Evolutionary conservation across 805 yeast genomes (phyloP).

Genomic region (Wickerhamiella sergipiensis): DNA sequence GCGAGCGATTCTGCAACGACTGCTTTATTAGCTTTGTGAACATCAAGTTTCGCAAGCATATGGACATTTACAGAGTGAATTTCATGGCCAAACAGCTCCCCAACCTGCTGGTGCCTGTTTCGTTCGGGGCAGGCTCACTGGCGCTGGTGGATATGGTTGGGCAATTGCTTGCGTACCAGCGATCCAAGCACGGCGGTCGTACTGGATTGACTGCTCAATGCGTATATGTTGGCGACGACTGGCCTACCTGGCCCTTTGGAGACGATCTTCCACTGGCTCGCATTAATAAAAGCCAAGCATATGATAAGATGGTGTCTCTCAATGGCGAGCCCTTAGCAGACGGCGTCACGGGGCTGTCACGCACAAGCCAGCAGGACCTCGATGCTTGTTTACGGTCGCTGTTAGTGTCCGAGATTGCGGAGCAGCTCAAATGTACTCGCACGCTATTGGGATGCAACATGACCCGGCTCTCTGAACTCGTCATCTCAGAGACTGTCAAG

Average conservation of each 20-base stretch:
- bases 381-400: slow-evolving; percentile 33
- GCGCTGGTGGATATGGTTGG: slow-evolving; percentile 55
- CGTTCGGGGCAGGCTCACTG: slow-evolving; percentile 55
- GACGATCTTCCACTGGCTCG: slow-evolving; percentile 5
- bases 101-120: slow-evolving; percentile 44
- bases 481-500: slow-evolving; percentile 65
- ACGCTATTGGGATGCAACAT: slow-evolving; percentile 62
- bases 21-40: slow-evolving; percentile 66
- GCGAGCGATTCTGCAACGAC: slow-evolving; percentile 45
- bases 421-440: slow-evolving; percentile 34
- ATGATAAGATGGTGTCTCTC: slow-evolving; percentile 5
- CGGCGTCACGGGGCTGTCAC: slow-evolving; percentile 27
- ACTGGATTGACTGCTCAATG: slow-evolving; percentile 54
- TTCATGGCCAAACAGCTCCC: slow-evolving; percentile 32
- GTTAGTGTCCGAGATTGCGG: slow-evolving; percentile 35
- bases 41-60: slow-evolving; percentile 67
- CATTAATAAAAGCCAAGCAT: slow-evolving; percentile 21
- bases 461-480: slow-evolving; percentile 70
- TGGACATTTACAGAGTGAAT: slow-evolving; percentile 68
- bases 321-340: slow-evolving; percentile 6
- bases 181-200: slow-evolving; percentile 42
- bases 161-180: slow-evolving; percentile 50
- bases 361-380: slow-evolving; percentile 58
- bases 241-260: slow-evolving; percentile 13
- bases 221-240: slow-evolving; percentile 30